Evolutionary conservation across 2,329 filamentous ascomycete species (phyloP), one percentile per base, ranked within the genome.

Genomic region (Diaporthe ilicicola): DNA sequence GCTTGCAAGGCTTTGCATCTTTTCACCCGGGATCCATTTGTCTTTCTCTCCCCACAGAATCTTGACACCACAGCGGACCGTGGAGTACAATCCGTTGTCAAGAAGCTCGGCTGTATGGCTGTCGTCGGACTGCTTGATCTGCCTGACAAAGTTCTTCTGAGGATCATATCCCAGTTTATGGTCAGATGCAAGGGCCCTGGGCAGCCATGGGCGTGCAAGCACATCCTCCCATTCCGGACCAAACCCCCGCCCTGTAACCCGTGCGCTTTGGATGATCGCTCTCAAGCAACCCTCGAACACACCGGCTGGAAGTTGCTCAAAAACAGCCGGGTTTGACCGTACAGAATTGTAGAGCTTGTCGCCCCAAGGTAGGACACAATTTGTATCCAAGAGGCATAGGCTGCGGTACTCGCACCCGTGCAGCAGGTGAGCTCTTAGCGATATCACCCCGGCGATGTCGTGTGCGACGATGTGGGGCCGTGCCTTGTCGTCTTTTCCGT

Each of bases 331-430:
- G 6, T 64, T 64, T 1, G 29, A 15, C n/a, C 59, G 29, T 1
- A 64, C 8, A 0, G 19, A 32, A 5, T 24, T 64, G 44, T 64
- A 64, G 2, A 64, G 59, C n/a, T 50, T 37, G 13, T 64, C 59
- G 13, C 59, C 59, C 59, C 59, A 64, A 1, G 59, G 59, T 3
- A 64, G 29, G 10, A 64, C 59, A 12, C 59, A 64, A 29, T 64
- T 64, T 3, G 59, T 64, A 4, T 64, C 59, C 44, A 64, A 13
- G 3, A 64, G n/a, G 9, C 59, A 64, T 13, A 64, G 13, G 19
- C 59, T 64, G 19, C 59, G 59, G 29, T 64, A 64, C 2, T 64
- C 42, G 59, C 59, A 64, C 0, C 59, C 59, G 22, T 64, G 42
- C 29, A 64, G 15, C 15, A 64, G 59, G 9, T 64, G 59, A 2